phyloP scores from a whole-genome alignment of 129 eudicot genomes.

The Artemisia annua region DNA sequence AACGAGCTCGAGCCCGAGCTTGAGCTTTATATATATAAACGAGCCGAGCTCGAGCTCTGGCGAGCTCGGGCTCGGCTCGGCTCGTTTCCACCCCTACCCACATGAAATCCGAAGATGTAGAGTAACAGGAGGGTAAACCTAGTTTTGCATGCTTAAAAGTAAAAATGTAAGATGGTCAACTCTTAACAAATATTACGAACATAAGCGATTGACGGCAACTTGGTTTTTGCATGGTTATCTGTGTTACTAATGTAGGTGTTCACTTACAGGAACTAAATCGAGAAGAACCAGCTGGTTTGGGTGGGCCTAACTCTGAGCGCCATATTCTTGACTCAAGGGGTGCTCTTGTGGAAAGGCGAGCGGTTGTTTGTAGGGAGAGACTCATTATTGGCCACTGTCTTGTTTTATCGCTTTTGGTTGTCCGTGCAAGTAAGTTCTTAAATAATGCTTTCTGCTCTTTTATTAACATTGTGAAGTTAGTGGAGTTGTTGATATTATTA shows the following conservation, averaged over 20 bases:
- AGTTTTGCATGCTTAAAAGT: neutral
- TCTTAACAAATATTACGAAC: neutral
- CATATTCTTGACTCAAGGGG: constrained; percentile 90
- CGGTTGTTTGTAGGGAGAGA: constrained; percentile 92
- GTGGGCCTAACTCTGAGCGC: constrained; percentile 84
- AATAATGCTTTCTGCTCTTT: neutral
- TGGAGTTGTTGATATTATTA: neutral
- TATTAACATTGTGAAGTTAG: constrained; percentile 2
- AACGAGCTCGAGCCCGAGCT: no score
- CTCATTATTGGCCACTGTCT: constrained; percentile 95
- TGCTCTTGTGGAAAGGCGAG: constrained; percentile 85
- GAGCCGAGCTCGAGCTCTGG: no score
- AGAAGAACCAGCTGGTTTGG: constrained; percentile 90
- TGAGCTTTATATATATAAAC: no score
- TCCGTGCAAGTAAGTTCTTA: constrained; percentile 71
- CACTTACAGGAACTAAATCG: constrained; percentile 75
- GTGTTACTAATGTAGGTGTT: constrained; percentile 12
- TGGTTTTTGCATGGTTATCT: constrained; percentile 4
- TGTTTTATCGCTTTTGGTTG: constrained; percentile 82
- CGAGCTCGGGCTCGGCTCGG: no score
- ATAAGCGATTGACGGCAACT: constrained; percentile 1
- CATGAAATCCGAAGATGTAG: no score
- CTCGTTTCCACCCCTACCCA: no score
- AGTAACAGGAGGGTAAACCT: neutral
- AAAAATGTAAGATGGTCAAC: neutral